Evolutionary conservation across 78 protist species (phyloP).

Genomic region (Dictyostelium brefeldianum): DNA sequence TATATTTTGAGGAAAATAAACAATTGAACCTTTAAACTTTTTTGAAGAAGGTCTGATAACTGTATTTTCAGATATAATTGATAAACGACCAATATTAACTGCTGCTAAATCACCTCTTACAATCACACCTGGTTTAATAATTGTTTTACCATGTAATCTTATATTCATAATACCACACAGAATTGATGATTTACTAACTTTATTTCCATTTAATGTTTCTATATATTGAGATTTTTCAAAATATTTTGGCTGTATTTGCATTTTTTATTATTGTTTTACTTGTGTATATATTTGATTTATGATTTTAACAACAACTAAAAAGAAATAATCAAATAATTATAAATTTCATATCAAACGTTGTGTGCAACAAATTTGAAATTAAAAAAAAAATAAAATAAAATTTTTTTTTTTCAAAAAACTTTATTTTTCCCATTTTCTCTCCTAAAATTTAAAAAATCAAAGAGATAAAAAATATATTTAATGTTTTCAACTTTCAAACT

Average conservation of each 20-base stretch:
- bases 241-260: slow-evolving; percentile 49
- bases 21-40: slow-evolving; percentile 70
- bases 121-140: slow-evolving; percentile 58
- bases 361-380: too few species aligned
- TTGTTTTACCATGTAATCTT: slow-evolving; percentile 66
- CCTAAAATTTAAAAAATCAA: too few species aligned
- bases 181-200: slow-evolving; percentile 66
- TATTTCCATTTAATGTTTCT: slow-evolving; percentile 77
- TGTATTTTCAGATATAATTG: slow-evolving; percentile 38
- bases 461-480: too few species aligned
- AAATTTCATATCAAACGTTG: too few species aligned
- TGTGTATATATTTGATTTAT: too few species aligned
- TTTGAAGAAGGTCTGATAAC: slow-evolving; percentile 77
- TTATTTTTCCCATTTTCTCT: too few species aligned
- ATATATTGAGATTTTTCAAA: slow-evolving; percentile 73
- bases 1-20: slow-evolving; percentile 52
- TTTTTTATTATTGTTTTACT: not conserved
- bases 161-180: slow-evolving; percentile 78
- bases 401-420: too few species aligned
- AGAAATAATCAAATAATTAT: too few species aligned
- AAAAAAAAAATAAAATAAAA: too few species aligned
- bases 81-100: slow-evolving; percentile 74
- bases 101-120: slow-evolving; percentile 76
- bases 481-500: too few species aligned
- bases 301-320: too few species aligned